These are phyloP conservation scores for Synchytrium microbalum DNA, from an alignment of 371 early-diverging fungal species.

Conservation along the genomic window DNA sequence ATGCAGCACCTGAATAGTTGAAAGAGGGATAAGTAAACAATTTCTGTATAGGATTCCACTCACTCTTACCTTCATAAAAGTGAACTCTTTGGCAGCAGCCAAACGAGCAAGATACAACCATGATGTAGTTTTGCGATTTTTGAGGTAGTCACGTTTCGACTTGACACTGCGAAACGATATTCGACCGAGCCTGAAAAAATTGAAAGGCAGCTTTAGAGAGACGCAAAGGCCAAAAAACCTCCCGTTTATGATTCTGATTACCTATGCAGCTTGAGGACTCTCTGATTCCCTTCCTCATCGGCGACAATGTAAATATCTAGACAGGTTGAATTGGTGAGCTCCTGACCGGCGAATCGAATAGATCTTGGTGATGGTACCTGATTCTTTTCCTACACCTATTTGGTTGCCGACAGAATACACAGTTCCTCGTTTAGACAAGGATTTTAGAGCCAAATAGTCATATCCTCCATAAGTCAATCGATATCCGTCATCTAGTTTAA, in stretches of 20 bases:
- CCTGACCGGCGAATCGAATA: conserved; percentile 6
- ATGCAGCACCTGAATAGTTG: conserved; percentile 46
- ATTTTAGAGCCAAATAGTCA: conserved; percentile 97
- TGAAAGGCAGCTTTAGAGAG: conserved; percentile 19
- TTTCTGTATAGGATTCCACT: conserved; percentile 1
- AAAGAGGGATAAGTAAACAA: conserved; percentile 6
- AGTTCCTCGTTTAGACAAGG: conserved; percentile 79
- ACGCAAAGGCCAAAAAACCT: conserved; percentile 2
- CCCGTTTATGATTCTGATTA: conserved; percentile 17
- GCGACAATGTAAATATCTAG: conserved; percentile 90
- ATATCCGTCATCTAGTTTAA: conserved; percentile 81
- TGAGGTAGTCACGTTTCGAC: conserved; percentile 93
- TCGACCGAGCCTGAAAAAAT: conserved; percentile 77
- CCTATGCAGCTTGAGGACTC: conserved; percentile 88
- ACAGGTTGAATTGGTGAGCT: neutral
- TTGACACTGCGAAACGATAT: conserved; percentile 97
- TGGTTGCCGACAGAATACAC: conserved; percentile 95
- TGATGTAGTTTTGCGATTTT: conserved; percentile 81
- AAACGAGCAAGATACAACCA: conserved; percentile 98
- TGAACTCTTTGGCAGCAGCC: conserved; percentile 94
- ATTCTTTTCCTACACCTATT: conserved; percentile 99
- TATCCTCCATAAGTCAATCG: conserved; percentile 98
- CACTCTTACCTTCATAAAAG: conserved; percentile 96
- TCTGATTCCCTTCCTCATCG: conserved; percentile 76
- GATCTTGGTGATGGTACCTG: no score